A percentile compares a stretch with the other conserved stretches of the same genome.
phyloP scores from a whole-genome alignment of 2,329 filamentous ascomycete genomes.

The Orbilia brochopaga region DNA sequence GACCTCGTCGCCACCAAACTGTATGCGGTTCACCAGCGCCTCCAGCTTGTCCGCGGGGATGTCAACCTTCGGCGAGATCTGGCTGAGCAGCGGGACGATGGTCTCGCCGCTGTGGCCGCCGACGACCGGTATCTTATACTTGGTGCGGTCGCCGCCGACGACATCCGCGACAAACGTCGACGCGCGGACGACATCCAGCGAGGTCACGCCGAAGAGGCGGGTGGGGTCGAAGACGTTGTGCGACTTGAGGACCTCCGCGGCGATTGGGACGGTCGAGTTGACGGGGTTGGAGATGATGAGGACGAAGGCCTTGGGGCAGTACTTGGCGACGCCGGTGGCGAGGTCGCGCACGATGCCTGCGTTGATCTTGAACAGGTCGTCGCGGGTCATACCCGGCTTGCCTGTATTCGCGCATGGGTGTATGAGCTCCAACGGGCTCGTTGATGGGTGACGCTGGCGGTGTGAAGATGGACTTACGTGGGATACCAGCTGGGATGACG shows the following conservation, averaged over 20 bases:
- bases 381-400: conserved; percentile 99
- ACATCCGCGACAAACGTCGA: conserved; percentile 94
- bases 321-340: conserved; percentile 83
- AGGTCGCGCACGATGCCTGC: conserved; percentile 95
- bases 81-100: conserved; percentile 96
- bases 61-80: conserved; percentile 76
- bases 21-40: conserved; percentile 88
- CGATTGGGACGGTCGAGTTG: conserved; percentile 98
- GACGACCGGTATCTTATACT: conserved; percentile 86
- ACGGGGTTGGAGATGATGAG: conserved; percentile 99
- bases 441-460: too few relatives aligned
- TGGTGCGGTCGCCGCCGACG: conserved; percentile 79
- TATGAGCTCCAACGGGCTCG: too few relatives aligned
- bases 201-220: conserved; percentile 97
- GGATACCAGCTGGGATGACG: conserved; percentile 96
- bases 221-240: conserved; percentile 92
- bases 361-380: conserved; percentile 99
- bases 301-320: conserved; percentile 89
- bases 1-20: conserved; percentile 97
- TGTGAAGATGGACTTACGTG: conserved; percentile 73
- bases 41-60: conserved; percentile 91
- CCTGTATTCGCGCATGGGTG: conserved; percentile 70
- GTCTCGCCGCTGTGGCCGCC: conserved; percentile 98
- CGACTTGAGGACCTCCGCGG: conserved; percentile 93
- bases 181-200: conserved; percentile 95